phyloP scores from a whole-genome alignment of 2,329 filamentous ascomycete genomes.

The Colletotrichum kahawae region DNA sequence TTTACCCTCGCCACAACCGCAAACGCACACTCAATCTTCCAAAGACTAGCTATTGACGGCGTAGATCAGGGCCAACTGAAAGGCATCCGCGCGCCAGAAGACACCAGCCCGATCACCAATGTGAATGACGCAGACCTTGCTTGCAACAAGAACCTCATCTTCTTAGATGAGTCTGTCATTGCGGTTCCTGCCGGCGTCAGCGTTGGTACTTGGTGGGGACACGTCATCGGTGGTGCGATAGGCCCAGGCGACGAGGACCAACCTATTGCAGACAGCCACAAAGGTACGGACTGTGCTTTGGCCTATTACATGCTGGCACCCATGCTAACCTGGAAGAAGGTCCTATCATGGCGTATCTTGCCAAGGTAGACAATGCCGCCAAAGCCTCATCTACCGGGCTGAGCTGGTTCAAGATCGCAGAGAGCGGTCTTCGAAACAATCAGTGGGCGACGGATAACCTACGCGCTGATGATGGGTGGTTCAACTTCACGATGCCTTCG shows the following conservation, averaged over 20 bases:
- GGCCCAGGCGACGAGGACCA: slow-evolving; percentile 46
- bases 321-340: slow-evolving; percentile 29
- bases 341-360: slow-evolving; percentile 53
- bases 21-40: slow-evolving; percentile 35
- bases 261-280: slow-evolving; percentile 51
- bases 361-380: slow-evolving; percentile 51
- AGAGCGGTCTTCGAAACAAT: slow-evolving; percentile 37
- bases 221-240: slow-evolving; percentile 53
- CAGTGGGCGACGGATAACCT: slow-evolving; percentile 32
- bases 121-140: slow-evolving; percentile 49
- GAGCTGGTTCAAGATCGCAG: slow-evolving; percentile 57
- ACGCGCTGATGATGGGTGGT: slow-evolving; percentile 29
- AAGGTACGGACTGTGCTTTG: slow-evolving; percentile 36
- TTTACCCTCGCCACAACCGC: slow-evolving; percentile 48
- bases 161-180: slow-evolving; percentile 41
- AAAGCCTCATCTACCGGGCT: slow-evolving; percentile 38
- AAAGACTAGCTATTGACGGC: background rate
- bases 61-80: background rate
- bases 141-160: slow-evolving; percentile 46
- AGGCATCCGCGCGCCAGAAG: slow-evolving; percentile 1
- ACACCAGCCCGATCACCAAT: slow-evolving; percentile 40
- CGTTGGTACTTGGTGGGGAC: slow-evolving; percentile 52
- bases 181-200: slow-evolving; percentile 50
- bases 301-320: rapidly evolving
- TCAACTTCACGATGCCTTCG: slow-evolving; percentile 40